Evolutionary conservation across 2,329 filamentous ascomycete genomes (phyloP).

Genomic region (Colletotrichum endophyticum): DNA sequence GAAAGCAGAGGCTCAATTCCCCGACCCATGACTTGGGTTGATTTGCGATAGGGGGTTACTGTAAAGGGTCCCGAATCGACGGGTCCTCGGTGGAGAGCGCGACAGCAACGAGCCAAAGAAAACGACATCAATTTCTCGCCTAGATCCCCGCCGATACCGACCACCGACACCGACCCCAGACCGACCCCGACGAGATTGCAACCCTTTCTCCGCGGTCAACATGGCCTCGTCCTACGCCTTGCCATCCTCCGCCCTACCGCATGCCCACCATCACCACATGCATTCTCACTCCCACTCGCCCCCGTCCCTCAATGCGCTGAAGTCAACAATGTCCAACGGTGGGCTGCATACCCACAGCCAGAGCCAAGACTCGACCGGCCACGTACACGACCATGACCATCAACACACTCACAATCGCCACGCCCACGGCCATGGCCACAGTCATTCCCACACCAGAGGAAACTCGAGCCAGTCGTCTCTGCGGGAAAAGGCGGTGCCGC

Average conservation of each 20-base stretch:
- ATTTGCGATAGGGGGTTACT: neutral
- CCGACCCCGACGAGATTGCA: neutral
- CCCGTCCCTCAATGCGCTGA: slow-evolving; percentile 43
- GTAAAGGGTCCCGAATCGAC: neutral
- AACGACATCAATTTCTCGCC: neutral
- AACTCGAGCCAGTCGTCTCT: slow-evolving; percentile 14
- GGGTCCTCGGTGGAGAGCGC: slow-evolving; percentile 14
- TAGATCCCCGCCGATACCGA: slow-evolving; percentile 4
- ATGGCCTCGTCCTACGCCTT: slow-evolving; percentile 61
- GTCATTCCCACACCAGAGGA: slow-evolving; percentile 26
- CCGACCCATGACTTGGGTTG: slow-evolving; percentile 1
- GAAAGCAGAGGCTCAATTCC: neutral
- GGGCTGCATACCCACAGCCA: slow-evolving; percentile 31
- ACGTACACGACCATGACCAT: slow-evolving; percentile 31
- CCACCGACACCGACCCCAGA: slow-evolving; percentile 8
- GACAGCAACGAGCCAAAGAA: slow-evolving; percentile 9
- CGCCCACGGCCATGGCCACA: slow-evolving; percentile 32
- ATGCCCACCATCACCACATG: slow-evolving; percentile 48
- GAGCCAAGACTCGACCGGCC: slow-evolving; percentile 21
- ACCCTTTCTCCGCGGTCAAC: neutral
- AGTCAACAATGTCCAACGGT: slow-evolving; percentile 31
- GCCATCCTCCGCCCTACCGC: slow-evolving; percentile 55
- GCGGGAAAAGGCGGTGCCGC: slow-evolving; percentile 35
- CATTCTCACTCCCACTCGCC: slow-evolving; percentile 44
- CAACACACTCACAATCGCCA: slow-evolving; percentile 23